A percentile compares a stretch with the other conserved stretches of the same genome.
Evolutionary conservation across 164 flowering plant species (phyloP).

Genomic region (Saururus chinensis): DNA sequence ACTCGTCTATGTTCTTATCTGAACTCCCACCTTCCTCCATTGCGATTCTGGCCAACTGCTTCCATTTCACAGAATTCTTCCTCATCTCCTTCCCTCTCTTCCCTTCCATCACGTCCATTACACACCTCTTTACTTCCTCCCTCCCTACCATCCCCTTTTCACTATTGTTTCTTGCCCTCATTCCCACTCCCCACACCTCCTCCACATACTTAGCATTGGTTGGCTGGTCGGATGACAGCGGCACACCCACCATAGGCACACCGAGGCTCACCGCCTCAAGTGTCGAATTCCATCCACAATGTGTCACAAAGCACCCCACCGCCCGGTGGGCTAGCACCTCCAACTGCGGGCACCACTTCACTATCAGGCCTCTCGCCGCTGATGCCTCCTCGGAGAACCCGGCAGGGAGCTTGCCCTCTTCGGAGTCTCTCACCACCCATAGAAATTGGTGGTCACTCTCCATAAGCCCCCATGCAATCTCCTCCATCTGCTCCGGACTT

Average conservation of each 20-base stretch:
- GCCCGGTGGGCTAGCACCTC: background rate
- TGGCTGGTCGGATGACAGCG: constrained; percentile 6
- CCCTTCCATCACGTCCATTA: constrained; percentile 16
- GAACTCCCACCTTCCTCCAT: constrained; percentile 15
- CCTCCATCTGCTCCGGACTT: constrained; percentile 6
- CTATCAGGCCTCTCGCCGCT: background rate
- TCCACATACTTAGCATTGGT: constrained; percentile 9
- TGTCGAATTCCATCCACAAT: constrained; percentile 8
- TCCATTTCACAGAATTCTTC: constrained; percentile 10
- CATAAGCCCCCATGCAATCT: background rate
- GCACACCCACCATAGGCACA: background rate
- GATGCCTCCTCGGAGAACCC: background rate
- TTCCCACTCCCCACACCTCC: constrained; percentile 17
- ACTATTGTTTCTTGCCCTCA: constrained; percentile 6
- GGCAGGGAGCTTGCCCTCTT: background rate
- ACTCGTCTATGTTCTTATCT: constrained; percentile 8
- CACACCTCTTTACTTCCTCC: constrained; percentile 9
- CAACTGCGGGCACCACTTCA: constrained; percentile 2
- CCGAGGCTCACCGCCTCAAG: constrained; percentile 2
- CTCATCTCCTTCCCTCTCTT: constrained; percentile 6
- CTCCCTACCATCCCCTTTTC: constrained; percentile 8
- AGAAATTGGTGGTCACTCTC: background rate
- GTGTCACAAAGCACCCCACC: constrained; percentile 4
- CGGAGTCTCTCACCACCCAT: constrained; percentile 4
- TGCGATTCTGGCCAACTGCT: constrained; percentile 11